Conservation (phyloP, 306 rosid genomes). For the Rosa multiflora region DNA sequence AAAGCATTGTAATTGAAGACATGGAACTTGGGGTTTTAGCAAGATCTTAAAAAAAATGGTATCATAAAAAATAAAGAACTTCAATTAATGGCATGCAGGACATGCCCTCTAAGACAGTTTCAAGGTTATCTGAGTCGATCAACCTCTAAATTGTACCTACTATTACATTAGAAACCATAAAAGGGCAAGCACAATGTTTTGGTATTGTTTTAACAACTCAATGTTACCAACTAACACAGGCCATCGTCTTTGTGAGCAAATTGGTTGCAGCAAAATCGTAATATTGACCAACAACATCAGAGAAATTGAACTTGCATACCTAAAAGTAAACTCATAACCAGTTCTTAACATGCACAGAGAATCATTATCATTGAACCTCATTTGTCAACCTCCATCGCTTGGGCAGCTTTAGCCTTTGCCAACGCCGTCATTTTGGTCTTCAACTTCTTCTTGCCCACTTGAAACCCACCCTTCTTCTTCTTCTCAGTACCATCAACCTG, state of each 20-base stretch:
- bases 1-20: neutral
- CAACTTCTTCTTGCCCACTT: constrained; percentile 76
- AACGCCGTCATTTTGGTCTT: constrained; percentile 75
- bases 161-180: neutral
- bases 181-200: neutral
- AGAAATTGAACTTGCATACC: constrained; percentile 22
- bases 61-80: neutral
- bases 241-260: neutral
- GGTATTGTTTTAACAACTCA: neutral
- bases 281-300: constrained; percentile 4
- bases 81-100: neutral
- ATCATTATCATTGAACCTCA: constrained; percentile 42
- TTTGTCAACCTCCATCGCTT: constrained; percentile 87
- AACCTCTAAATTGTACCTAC: neutral
- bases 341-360: constrained; percentile 12
- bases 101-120: neutral
- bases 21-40: neutral
- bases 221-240: neutral
- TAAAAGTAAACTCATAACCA: constrained; percentile 1
- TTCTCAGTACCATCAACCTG: constrained; percentile 69
- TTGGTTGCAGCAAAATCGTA: constrained; percentile 7
- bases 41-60: neutral
- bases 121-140: neutral
- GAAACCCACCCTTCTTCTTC: constrained; percentile 85
- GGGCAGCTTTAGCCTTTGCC: constrained; percentile 79